phyloP scores from a whole-genome alignment of 768 basidiomycete species.

The Suillus bovinus region DNA sequence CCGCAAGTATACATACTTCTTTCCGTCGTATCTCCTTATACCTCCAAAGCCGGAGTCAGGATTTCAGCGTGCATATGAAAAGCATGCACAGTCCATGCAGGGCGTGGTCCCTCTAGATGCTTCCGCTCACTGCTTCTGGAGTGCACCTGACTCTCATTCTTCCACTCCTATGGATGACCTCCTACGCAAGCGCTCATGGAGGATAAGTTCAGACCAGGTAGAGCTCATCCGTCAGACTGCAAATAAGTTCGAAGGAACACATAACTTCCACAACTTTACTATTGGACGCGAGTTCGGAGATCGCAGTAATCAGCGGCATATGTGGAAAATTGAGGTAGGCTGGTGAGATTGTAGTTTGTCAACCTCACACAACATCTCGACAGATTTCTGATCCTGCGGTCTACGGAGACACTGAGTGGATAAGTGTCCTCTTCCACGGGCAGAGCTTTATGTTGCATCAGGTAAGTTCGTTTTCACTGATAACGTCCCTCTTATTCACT shows the following conservation, averaged over 20 bases:
- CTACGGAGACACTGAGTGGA: slow-evolving; percentile 92
- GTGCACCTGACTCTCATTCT: slow-evolving; percentile 32
- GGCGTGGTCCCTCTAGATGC: slow-evolving; percentile 19
- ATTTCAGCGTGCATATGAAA: slow-evolving; percentile 47
- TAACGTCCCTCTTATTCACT: slow-evolving; percentile 26
- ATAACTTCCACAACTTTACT: slow-evolving; percentile 99
- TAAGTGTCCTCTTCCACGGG: slow-evolving; percentile 90
- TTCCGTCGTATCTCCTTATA: slow-evolving; percentile 90
- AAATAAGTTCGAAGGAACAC: slow-evolving; percentile 77
- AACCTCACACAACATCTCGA: not conserved
- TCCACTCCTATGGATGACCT: slow-evolving; percentile 58
- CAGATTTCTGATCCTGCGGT: slow-evolving; percentile 86
- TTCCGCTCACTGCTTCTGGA: slow-evolving; percentile 66
- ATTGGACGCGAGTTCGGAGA: slow-evolving; percentile 85
- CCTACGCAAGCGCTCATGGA: slow-evolving; percentile 69
- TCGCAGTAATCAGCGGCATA: slow-evolving; percentile 78
- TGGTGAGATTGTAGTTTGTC: not conserved
- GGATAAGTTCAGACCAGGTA: slow-evolving; percentile 55
- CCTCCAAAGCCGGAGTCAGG: slow-evolving; percentile 82
- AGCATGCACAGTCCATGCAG: slow-evolving; percentile 30
- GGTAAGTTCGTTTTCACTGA: slow-evolving; percentile 45
- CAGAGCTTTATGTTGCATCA: slow-evolving; percentile 99
- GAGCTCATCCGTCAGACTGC: slow-evolving; percentile 56
- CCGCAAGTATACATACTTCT: slow-evolving; percentile 95
- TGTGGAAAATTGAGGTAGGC: slow-evolving; percentile 81